Evolutionary conservation across 148 eudicot species (phyloP).

Genomic region (Beta vulgaris): DNA sequence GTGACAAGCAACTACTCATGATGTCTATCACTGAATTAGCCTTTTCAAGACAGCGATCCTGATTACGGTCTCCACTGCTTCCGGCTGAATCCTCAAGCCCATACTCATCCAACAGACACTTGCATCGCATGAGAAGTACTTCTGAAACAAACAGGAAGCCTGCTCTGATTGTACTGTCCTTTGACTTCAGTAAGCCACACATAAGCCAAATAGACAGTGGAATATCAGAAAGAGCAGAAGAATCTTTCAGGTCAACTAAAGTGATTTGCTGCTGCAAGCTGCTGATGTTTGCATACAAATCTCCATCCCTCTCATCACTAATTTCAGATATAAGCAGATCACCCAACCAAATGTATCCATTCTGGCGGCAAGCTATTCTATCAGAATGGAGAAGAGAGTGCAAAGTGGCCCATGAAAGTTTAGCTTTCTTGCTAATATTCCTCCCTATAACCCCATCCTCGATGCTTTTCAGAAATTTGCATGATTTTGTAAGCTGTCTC

Average conservation of each 20-base stretch:
- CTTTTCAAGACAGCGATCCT: conserved; percentile 59
- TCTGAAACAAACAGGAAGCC: conserved; percentile 87
- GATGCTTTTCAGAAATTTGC: conserved; percentile 53
- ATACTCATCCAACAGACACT: conserved; percentile 79
- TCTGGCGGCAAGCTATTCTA: conserved; percentile 66
- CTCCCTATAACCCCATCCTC: conserved; percentile 47
- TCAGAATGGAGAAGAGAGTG: conserved; percentile 99
- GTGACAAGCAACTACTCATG: conserved; percentile 82
- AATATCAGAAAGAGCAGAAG: conserved; percentile 53
- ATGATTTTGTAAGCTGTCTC: conserved; percentile 71
- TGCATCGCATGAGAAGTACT: conserved; percentile 92
- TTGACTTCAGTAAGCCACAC: conserved; percentile 95
- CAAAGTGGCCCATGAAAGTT: conserved; percentile 83
- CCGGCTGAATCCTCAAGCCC: conserved; percentile 47
- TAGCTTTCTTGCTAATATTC: conserved; percentile 49
- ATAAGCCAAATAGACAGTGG: conserved; percentile 86
- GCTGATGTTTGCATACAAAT: conserved; percentile 57
- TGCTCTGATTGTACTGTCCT: conserved; percentile 70
- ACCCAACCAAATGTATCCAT: conserved; percentile 95
- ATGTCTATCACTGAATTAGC: conserved; percentile 92
- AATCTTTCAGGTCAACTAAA: conserved; percentile 71
- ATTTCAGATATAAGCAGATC: conserved; percentile 86
- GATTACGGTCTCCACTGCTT: conserved; percentile 29
- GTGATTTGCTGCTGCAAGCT: conserved; percentile 67
- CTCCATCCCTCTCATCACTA: conserved; percentile 50